Conservation (phyloP, 352 stramenopile species). For the Globisporangium takayamanum region DNA sequence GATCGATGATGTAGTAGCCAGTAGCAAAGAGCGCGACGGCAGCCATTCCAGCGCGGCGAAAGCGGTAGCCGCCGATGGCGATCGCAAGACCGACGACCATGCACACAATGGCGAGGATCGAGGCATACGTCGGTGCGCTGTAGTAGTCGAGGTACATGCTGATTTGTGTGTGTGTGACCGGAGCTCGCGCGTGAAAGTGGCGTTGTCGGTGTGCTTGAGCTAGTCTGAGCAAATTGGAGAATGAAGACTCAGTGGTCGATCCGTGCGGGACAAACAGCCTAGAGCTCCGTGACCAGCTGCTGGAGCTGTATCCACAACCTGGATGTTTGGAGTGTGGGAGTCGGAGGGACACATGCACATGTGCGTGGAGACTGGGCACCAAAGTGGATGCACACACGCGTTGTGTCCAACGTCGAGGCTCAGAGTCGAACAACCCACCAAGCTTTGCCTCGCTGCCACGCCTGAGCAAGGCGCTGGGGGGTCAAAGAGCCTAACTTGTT, state of each 20-base stretch:
- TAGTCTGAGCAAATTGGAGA: background rate
- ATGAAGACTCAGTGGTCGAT: background rate
- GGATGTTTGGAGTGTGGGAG: too few relatives aligned
- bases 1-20: background rate
- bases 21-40: conserved; percentile 7
- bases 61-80: background rate
- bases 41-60: background rate
- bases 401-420: too few relatives aligned
- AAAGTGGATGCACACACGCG: too few relatives aligned
- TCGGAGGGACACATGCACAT: too few relatives aligned
- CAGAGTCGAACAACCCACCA: too few relatives aligned
- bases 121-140: background rate
- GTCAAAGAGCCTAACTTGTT: too few relatives aligned
- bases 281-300: too few relatives aligned
- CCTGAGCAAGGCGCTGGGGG: background rate
- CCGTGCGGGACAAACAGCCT: too few relatives aligned
- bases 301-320: too few relatives aligned
- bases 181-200: background rate
- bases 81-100: background rate
- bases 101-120: background rate
- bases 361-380: too few relatives aligned
- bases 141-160: background rate
- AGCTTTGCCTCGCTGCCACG: too few relatives aligned
- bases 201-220: background rate
- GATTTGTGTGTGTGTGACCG: background rate